Conservation (phyloP, 352 stramenopile genomes). For the Detonula confervacea region DNA sequence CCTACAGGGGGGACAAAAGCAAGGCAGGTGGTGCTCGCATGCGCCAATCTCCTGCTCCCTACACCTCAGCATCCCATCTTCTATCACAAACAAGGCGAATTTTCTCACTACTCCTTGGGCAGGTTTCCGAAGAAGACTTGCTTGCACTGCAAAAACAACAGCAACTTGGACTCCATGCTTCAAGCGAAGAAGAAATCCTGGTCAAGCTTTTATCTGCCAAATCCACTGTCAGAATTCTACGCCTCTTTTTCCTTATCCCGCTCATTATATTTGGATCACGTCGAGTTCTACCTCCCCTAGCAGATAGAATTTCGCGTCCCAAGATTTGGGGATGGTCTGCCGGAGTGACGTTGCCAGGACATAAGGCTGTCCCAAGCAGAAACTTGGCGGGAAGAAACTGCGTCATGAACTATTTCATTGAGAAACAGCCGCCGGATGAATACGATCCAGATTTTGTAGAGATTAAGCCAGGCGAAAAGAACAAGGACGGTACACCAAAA, state of each 20-base stretch:
- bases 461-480: conserved; percentile 42
- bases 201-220: conserved; percentile 42
- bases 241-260: conserved; percentile 41
- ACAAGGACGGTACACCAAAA: conserved; percentile 35
- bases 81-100: conserved; percentile 25
- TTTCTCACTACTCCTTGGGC: conserved; percentile 31
- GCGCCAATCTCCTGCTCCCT: neutral
- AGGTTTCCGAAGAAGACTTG: conserved; percentile 24
- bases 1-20: conserved; percentile 11
- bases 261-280: conserved; percentile 22
- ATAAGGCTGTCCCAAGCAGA: conserved; percentile 5
- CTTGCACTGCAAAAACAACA: conserved; percentile 21
- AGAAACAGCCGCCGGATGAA: conserved; percentile 62
- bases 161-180: neutral
- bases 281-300: conserved; percentile 22
- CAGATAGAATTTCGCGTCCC: conserved; percentile 33
- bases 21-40: neutral
- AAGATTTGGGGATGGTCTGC: conserved; percentile 40
- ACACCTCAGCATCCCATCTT: conserved; percentile 1
- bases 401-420: conserved; percentile 69
- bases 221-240: conserved; percentile 35
- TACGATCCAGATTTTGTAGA: conserved; percentile 63
- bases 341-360: conserved; percentile 11
- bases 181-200: conserved; percentile 43
- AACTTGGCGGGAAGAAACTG: conserved; percentile 55